Conservation (phyloP, 2,329 filamentous ascomycete species). For the Didymella pomorum region DNA sequence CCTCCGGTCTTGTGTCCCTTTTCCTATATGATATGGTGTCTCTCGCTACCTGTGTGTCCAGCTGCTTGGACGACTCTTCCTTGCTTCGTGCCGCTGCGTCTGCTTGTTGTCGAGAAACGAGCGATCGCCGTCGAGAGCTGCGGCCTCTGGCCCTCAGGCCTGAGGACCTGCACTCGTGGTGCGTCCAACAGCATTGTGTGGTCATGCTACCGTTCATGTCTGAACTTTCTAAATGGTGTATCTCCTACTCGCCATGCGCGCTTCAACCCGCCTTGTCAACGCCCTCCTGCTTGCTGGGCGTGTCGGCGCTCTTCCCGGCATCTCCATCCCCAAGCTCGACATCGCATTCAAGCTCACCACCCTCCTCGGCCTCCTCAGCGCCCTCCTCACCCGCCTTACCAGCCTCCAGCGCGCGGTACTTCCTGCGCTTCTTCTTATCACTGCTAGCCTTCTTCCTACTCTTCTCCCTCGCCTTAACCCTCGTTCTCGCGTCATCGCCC, state of each 20-base stretch:
- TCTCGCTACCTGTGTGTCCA: neutral
- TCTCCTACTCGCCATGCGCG: neutral
- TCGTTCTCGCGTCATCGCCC: constrained; percentile 72
- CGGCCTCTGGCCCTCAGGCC: neutral
- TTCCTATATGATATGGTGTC: neutral
- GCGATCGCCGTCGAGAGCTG: neutral
- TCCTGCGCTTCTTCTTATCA: constrained; percentile 82
- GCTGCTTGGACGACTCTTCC: no score
- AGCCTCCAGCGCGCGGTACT: constrained; percentile 62
- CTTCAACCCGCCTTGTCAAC: constrained; percentile 11
- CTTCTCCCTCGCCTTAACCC: constrained; percentile 69
- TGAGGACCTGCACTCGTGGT: neutral
- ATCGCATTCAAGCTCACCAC: constrained; percentile 57
- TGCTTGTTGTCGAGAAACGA: neutral
- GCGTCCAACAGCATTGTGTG: neutral
- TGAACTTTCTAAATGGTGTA: neutral
- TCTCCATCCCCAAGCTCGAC: constrained; percentile 19
- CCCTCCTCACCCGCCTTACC: constrained; percentile 57
- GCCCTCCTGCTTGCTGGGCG: constrained; percentile 1
- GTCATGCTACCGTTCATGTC: neutral
- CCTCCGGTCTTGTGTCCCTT: no score
- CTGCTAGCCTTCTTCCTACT: constrained; percentile 76
- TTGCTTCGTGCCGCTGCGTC: neutral
- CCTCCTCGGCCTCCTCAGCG: constrained; percentile 72
- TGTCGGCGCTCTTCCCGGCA: constrained; percentile 1